Conservation (phyloP, 768 basidiomycete species). For the Pisolithus marmoratus region DNA sequence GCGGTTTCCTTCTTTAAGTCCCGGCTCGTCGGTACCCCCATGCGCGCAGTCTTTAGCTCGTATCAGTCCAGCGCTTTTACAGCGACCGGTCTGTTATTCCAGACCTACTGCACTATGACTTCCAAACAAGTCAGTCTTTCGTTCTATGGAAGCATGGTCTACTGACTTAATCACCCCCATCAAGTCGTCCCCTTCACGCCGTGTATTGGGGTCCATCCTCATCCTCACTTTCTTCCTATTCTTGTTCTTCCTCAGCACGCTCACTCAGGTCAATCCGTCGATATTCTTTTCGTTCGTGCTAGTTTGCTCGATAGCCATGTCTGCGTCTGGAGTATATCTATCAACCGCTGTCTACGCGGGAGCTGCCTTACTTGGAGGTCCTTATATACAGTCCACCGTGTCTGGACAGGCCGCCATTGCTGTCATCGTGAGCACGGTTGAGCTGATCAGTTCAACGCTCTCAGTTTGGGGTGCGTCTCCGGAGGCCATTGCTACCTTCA, state of each 20-base stretch:
- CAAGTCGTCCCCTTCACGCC: slow-evolving; percentile 57
- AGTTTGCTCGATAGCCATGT: slow-evolving; percentile 52
- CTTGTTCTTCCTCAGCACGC: slow-evolving; percentile 63
- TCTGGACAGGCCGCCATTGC: slow-evolving; percentile 84
- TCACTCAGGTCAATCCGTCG: slow-evolving; percentile 45
- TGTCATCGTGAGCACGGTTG: slow-evolving; percentile 73
- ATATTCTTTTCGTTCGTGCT: slow-evolving; percentile 65
- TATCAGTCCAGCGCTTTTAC: slow-evolving; percentile 63
- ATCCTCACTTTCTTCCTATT: slow-evolving; percentile 48
- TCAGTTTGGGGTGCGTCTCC: slow-evolving; percentile 46
- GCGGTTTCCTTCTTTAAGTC: slow-evolving; percentile 78
- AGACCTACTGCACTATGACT: slow-evolving; percentile 69
- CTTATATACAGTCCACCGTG: slow-evolving; percentile 69
- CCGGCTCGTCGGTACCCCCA: slow-evolving; percentile 53
- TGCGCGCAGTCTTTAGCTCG: slow-evolving; percentile 57
- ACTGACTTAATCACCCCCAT: not conserved
- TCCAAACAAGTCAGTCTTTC: slow-evolving; percentile 53
- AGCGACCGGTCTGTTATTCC: slow-evolving; percentile 57
- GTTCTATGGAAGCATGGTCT: not conserved
- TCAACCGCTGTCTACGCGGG: slow-evolving; percentile 74
- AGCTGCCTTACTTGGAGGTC: slow-evolving; percentile 74
- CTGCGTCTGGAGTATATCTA: slow-evolving; percentile 64
- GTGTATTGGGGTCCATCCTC: slow-evolving; percentile 48
- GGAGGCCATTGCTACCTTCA: slow-evolving; percentile 16
- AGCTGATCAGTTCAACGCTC: slow-evolving; percentile 57